Base-by-base conservation (phyloP, 495 filamentous ascomycete species). In the Penicillium desertorum region DNA sequence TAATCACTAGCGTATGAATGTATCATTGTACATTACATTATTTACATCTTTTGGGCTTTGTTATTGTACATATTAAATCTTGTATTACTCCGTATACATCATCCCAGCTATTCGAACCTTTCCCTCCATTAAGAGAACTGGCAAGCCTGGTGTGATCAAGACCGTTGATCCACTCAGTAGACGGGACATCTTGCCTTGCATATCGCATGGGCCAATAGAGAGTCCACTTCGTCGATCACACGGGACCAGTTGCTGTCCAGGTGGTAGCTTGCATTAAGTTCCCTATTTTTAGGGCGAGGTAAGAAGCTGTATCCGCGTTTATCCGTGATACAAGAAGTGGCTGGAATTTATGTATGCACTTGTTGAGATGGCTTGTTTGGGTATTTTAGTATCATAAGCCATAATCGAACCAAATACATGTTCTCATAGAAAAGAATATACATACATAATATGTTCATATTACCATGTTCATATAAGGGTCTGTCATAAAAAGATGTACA, bases 11-110 rank as follows among this genome's bases (percentile, higher is more conserved):
- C 53, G 43, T 55, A 64, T 62, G 61, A 64, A 68, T 60, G 63
- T 64, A 62, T 57, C 54, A 66, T 61, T 69, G 63, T 69, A 69
- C 55, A 69, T 62, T 69, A 69, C 55, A 69, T 62, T 66, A 68
- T 23, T 48, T 36, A 37, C 30, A 50, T 46, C 23, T n/a, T 19
- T 30, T 19, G 32, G 17, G 22, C 9, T 22, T 27, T 5, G 22
- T n/a, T 32, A 12, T 56, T 30, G n/a, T 37, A 42, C 19, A 19
- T 32, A 29, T 7, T 37, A 51, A 5, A 19, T 19, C 6, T 23
- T 27, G 34, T 51, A 23, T 5, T 29, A 29, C 27, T 29, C 27
- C 7, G 23, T 5, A 46, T n/a, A 46, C 12, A 25, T 5, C 0
- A 8, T 25, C 27, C 12, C n/a, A 43, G 11, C 8, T 43, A 43